Base-by-base conservation (phyloP, 768 basidiomycete genomes). In the Imleria badia region DNA sequence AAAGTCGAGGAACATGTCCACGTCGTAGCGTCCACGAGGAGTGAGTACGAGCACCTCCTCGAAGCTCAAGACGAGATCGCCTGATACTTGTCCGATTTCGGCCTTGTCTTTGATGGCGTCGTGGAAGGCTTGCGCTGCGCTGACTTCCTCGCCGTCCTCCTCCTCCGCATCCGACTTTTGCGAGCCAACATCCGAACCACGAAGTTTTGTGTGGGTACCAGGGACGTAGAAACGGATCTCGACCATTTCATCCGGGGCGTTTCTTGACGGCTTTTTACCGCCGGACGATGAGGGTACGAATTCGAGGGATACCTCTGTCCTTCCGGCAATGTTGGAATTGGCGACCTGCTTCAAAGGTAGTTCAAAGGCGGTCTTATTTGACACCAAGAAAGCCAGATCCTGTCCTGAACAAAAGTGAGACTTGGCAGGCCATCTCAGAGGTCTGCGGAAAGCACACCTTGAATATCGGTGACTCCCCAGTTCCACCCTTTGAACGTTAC, bases 301-400 rank as follows among this genome's bases (percentile, higher is more conserved):
- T 68, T 99, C 97, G n/a, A 99, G 84, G 0, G 97, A 94, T n/a
- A 99, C 97, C 70, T 99, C 97, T 11, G 93, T 95, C 57, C 92
- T 91, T 20, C 93, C 94, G 13, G 94, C 93, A 63, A 98, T 98
- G 74, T 98, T 98, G 43, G 97, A 97, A 72, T 99, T 99, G 61
- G 91, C 89, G 44, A 98, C 94, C 58, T 86, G 76, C 33, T 79
- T 75, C 33, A 98, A 77, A 6, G 97, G 94, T 8, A 99, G 78
- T 62, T 95, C 93, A 66, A 99, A 98, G 0, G 91, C 80, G 1
- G 87, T 86, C 72, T 87, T 91, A 51, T 91, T 91, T 4, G 89
- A 89, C 5, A 98, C 87, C 36, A 89, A 76, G 72, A 99, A 99
- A 6, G 89, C 90, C 30, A 99, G 79, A 49, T 99, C 94, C 70